Evolutionary conservation across 768 basidiomycete genomes (phyloP), one percentile per base, ranked within the genome.

Genomic region (Galerina marginata): DNA sequence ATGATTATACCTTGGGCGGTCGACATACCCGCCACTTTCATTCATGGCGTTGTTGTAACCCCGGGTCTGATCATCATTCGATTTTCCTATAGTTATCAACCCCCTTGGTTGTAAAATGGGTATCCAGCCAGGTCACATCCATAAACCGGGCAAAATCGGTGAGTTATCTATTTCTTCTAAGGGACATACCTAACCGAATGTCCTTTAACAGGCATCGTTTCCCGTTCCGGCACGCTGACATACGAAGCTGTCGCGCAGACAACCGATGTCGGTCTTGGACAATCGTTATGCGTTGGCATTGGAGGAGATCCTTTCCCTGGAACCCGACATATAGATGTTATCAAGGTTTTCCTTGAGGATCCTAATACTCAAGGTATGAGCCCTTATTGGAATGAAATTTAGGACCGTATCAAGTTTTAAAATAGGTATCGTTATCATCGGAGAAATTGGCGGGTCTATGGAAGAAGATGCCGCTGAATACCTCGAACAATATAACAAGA

Each of bases 231-330:
- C 54, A 97, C 95, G 9, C 79, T 99, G 71, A 99, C 97, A 5
- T 99, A 99, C 74, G 97, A 99, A 81, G 96, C 97, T 58, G 97
- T 99, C 71, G 95, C 92, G 49, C 96, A 99, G 77, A 99, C 96
- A 36, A 99, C 96, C 9, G 86, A 87, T 62, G 96, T 91, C 62
- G 97, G 97, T 56, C 89, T 99, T 60, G 97, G 97, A 37, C 97
- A 99, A 75, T 94, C 95, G 7, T 83, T 99, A 49, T 96, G 95
- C 68, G 88, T 99, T 64, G 97, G 97, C 47, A 98, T 99, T 72
- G 97, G 97, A 54, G 97, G 97, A 63, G 95, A 96, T 72, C 95
- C 95, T 9, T 96, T 96, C 89, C 93, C 93, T 26, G 95, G 95
- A 37, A 96, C 97, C 5, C 92, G 95, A 71, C 96, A 98, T 74